Percentiles rank a stretch among this genome's conserved stretches.
These are phyloP conservation scores for Hypoxylon sp. DNA, from an alignment of 2,329 filamentous ascomycete species.

Conservation along the genomic window DNA sequence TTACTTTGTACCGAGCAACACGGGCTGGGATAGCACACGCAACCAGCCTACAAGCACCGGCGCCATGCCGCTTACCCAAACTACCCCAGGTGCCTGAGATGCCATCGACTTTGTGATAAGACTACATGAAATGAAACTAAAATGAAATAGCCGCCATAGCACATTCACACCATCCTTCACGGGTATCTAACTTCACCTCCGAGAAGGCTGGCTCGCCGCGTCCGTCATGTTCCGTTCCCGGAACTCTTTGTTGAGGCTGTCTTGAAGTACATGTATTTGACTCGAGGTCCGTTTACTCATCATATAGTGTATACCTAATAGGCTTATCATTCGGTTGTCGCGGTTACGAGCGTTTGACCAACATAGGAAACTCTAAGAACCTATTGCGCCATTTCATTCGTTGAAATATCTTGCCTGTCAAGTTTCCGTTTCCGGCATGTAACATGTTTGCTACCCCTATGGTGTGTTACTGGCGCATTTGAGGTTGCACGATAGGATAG, in stretches of 20 bases:
- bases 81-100: slow-evolving; percentile 15
- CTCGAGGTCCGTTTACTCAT: slow-evolving; percentile 15
- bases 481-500: slow-evolving; percentile 31
- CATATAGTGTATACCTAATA: background rate
- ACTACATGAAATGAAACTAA: slow-evolving; percentile 19
- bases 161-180: slow-evolving; percentile 8
- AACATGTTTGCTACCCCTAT: slow-evolving; percentile 43
- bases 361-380: slow-evolving; percentile 42
- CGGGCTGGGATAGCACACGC: slow-evolving; percentile 32
- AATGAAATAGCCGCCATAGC: slow-evolving; percentile 26
- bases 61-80: slow-evolving; percentile 35
- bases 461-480: slow-evolving; percentile 37
- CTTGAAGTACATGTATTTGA: slow-evolving; percentile 4
- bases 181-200: slow-evolving; percentile 21
- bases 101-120: slow-evolving; percentile 16
- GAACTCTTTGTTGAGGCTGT: slow-evolving; percentile 16
- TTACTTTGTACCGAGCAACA: slow-evolving; percentile 35
- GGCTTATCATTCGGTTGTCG: slow-evolving; percentile 9
- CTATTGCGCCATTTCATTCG: slow-evolving; percentile 38
- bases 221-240: slow-evolving; percentile 28
- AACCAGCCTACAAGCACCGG: slow-evolving; percentile 40
- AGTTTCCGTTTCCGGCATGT: slow-evolving; percentile 43
- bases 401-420: slow-evolving; percentile 25
- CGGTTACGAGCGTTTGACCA: slow-evolving; percentile 32
- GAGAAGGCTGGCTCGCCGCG: slow-evolving; percentile 31